Conservation (phyloP, 495 filamentous ascomycete species). For the Cercophora scortea region DNA sequence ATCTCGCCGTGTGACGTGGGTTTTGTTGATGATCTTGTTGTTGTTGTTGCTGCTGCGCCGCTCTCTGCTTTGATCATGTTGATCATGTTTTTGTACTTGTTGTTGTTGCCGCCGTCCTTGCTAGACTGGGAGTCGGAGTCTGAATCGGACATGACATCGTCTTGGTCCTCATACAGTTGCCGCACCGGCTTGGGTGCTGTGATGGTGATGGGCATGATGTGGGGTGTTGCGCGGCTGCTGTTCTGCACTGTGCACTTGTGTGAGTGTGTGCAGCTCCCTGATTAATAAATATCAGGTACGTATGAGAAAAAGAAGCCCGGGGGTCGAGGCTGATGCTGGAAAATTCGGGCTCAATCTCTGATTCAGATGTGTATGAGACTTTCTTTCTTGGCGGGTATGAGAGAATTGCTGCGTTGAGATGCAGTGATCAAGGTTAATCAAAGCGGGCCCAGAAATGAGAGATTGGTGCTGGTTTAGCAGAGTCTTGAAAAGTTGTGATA, state of each 20-base stretch:
- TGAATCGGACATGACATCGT: slow-evolving; percentile 13
- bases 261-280: no score
- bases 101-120: slow-evolving; percentile 26
- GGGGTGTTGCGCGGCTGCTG: not conserved
- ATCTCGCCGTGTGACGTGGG: slow-evolving; percentile 26
- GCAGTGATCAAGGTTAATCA: no score
- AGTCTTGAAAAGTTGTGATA: no score
- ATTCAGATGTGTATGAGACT: no score
- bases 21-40: not conserved
- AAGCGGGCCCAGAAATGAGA: no score
- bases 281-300: no score
- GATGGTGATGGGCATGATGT: slow-evolving; percentile 72
- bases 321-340: no score
- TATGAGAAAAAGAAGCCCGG: no score
- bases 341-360: no score
- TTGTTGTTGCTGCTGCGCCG: not conserved
- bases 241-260: not conserved
- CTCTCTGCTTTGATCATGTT: slow-evolving; percentile 2
- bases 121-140: slow-evolving; percentile 37
- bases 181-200: slow-evolving; percentile 48
- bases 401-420: no score
- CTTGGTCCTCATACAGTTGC: slow-evolving; percentile 10
- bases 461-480: no score
- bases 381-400: no score
- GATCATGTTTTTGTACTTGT: slow-evolving; percentile 58